Percentiles rank a stretch among this genome's conserved stretches.
phyloP scores from a whole-genome alignment of 352 stramenopile genomes.

The Globisporangium emineosum region DNA sequence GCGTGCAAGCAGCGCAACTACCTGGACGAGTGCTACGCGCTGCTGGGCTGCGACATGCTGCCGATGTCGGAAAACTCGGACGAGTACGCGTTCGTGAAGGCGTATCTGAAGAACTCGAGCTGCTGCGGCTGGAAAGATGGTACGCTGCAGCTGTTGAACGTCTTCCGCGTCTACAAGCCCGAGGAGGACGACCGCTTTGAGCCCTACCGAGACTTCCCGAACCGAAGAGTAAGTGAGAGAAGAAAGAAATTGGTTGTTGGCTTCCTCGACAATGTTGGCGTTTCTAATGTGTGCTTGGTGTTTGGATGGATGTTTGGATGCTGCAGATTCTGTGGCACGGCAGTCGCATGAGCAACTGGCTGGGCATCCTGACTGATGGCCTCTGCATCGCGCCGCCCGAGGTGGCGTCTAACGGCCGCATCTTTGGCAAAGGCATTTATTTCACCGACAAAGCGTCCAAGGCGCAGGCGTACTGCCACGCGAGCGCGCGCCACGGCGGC shows the following conservation, averaged over 20 bases:
- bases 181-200: constrained; percentile 50
- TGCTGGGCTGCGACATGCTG: constrained; percentile 47
- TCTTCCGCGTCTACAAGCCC: constrained; percentile 61
- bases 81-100: constrained; percentile 58
- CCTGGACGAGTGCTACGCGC: constrained; percentile 56
- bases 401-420: constrained; percentile 68
- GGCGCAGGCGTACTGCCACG: constrained; percentile 65
- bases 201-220: constrained; percentile 41
- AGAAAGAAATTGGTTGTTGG: not conserved
- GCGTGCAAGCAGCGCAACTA: constrained; percentile 50
- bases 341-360: constrained; percentile 81
- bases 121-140: constrained; percentile 61
- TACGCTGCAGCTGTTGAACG: constrained; percentile 44
- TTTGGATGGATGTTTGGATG: not conserved
- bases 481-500: constrained; percentile 25
- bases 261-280: not conserved
- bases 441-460: constrained; percentile 87
- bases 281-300: constrained; percentile 1
- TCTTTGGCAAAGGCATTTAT: constrained; percentile 85
- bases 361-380: constrained; percentile 77
- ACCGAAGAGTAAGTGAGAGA: constrained; percentile 40
- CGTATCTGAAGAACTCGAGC: constrained; percentile 69
- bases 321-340: constrained; percentile 86
- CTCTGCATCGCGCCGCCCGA: constrained; percentile 78
- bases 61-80: constrained; percentile 37